phyloP scores from a whole-genome alignment of 2,329 filamentous ascomycete species.

The Tolypocladium guangdongense region DNA sequence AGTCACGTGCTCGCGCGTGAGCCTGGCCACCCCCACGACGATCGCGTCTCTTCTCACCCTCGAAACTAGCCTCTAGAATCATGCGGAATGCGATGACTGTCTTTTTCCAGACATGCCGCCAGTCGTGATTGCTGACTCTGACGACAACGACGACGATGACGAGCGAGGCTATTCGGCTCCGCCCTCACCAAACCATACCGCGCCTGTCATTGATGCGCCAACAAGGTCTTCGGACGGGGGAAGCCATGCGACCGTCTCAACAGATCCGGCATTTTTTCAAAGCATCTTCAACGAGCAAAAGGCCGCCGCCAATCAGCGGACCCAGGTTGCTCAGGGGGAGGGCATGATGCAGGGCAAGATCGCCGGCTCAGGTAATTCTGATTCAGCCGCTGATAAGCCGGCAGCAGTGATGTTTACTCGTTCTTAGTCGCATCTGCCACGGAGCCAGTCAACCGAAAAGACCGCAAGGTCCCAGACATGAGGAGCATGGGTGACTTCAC shows the following conservation, averaged over 20 bases:
- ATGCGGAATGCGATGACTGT: not conserved
- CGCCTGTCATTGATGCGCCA: slow-evolving; percentile 1
- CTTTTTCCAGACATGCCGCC: slow-evolving; percentile 8
- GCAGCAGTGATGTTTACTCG: not conserved
- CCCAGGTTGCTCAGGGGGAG: not conserved
- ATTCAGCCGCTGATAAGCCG: too few species aligned
- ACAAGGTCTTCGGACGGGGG: slow-evolving; percentile 13
- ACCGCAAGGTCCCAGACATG: not conserved
- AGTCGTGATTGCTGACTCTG: slow-evolving; percentile 26
- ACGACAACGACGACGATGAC: slow-evolving; percentile 19
- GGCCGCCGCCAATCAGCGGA: slow-evolving; percentile 14
- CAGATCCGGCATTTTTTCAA: slow-evolving; percentile 36
- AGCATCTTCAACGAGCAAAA: slow-evolving; percentile 36
- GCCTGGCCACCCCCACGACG: not conserved
- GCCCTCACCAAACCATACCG: not conserved
- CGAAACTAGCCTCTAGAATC: not conserved
- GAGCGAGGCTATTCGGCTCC: slow-evolving; percentile 9
- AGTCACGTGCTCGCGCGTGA: not conserved
- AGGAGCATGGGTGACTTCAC: not conserved
- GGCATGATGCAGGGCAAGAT: not conserved
- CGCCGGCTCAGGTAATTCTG: not conserved
- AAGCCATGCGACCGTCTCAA: slow-evolving; percentile 27
- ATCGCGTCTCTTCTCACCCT: not conserved
- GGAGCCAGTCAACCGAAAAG: not conserved
- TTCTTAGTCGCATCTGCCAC: too few species aligned